Evolutionary conservation across 257 asterid genomes (phyloP).

Genomic region (Handroanthus guayacan): DNA sequence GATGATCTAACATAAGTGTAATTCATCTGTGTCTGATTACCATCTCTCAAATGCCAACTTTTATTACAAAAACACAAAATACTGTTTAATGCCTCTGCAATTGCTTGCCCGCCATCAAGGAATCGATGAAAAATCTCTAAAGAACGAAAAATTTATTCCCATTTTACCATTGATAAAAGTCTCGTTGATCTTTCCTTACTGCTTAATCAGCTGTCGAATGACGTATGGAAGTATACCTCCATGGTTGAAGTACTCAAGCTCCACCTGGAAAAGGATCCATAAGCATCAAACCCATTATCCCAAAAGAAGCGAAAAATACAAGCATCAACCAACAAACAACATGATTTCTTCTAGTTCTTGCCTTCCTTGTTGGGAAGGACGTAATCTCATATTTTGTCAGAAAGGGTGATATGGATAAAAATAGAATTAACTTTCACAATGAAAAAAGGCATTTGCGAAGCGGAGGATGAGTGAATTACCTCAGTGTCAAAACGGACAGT

Average conservation of each 20-base stretch:
- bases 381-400: not conserved
- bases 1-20: conserved; percentile 11
- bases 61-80: conserved; percentile 44
- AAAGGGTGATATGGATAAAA: not conserved
- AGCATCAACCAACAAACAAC: not conserved
- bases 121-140: conserved; percentile 41
- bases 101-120: conserved; percentile 37
- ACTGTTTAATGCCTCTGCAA: conserved; percentile 36
- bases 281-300: conserved; percentile 34
- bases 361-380: not conserved
- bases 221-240: conserved; percentile 93
- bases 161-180: conserved; percentile 35
- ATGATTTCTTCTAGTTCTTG: not conserved
- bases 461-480: conserved; percentile 51
- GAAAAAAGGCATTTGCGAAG: not conserved
- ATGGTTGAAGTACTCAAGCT: conserved; percentile 78
- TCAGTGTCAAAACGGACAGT: conserved; percentile 87
- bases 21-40: conserved; percentile 21
- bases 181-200: conserved; percentile 43
- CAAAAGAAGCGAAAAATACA: not conserved
- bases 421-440: not conserved
- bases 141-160: conserved; percentile 44
- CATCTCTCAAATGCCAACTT: conserved; percentile 29
- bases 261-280: conserved; percentile 49
- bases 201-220: conserved; percentile 70